Evolutionary conservation across 2,329 filamentous ascomycete genomes (phyloP).

Genomic region (Daldinia sp.): DNA sequence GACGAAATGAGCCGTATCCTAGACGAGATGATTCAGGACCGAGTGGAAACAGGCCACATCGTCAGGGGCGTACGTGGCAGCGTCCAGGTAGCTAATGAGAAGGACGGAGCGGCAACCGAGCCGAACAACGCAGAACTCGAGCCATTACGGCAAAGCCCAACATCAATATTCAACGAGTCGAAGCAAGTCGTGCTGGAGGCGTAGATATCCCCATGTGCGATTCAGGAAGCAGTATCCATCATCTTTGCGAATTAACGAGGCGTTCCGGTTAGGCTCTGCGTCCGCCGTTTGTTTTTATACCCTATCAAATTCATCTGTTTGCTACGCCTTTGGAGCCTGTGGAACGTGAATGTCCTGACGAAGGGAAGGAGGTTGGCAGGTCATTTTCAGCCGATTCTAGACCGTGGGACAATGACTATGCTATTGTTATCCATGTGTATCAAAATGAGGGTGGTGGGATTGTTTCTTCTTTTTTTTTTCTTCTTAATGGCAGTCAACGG

Average conservation of each 20-base stretch:
- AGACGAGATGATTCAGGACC: constrained; percentile 95
- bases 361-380: constrained; percentile 40
- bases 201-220: constrained; percentile 40
- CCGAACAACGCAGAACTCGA: constrained; percentile 47
- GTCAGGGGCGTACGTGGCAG: constrained; percentile 73
- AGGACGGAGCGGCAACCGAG: constrained; percentile 50
- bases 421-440: constrained; percentile 36
- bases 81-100: constrained; percentile 64
- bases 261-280: constrained; percentile 46
- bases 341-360: constrained; percentile 45
- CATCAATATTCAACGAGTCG: constrained; percentile 39
- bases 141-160: constrained; percentile 49
- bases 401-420: constrained; percentile 36
- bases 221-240: constrained; percentile 45
- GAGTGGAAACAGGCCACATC: constrained; percentile 78
- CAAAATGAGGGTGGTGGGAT: constrained; percentile 28
- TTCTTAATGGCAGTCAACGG: constrained; percentile 28
- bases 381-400: constrained; percentile 37
- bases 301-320: constrained; percentile 51
- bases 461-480: constrained; percentile 26
- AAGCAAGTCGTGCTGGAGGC: constrained; percentile 41
- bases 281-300: constrained; percentile 51
- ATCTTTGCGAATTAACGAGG: constrained; percentile 43
- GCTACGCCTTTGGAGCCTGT: constrained; percentile 43
- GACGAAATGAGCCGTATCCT: constrained; percentile 94